These are phyloP conservation scores for Coprinellus aureogranulatus DNA, from an alignment of 768 basidiomycete species.

Conservation along the genomic window DNA sequence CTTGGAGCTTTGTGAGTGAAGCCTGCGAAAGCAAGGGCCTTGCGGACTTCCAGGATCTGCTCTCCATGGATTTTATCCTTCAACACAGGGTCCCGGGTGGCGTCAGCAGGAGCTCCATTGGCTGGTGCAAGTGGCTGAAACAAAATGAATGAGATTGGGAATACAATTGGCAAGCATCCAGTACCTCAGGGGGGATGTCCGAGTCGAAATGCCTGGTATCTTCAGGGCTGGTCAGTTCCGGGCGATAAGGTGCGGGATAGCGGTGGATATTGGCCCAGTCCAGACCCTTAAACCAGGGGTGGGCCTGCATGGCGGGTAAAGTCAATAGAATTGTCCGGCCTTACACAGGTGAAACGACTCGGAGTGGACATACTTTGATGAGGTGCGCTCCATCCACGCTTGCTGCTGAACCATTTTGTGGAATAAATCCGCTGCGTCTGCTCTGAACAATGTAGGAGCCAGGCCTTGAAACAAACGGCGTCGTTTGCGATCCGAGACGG, in stretches of 20 bases:
- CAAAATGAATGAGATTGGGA: slow-evolving; percentile 18
- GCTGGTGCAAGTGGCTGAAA: slow-evolving; percentile 85
- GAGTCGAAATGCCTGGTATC: slow-evolving; percentile 96
- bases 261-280: slow-evolving; percentile 87
- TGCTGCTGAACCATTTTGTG: slow-evolving; percentile 42
- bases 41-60: slow-evolving; percentile 85
- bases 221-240: slow-evolving; percentile 74
- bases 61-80: slow-evolving; percentile 82
- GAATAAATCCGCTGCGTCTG: slow-evolving; percentile 71
- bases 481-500: slow-evolving; percentile 76
- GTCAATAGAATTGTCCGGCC: slow-evolving; percentile 2
- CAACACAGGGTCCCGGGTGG: slow-evolving; percentile 86
- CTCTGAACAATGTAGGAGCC: slow-evolving; percentile 75
- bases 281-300: slow-evolving; percentile 88
- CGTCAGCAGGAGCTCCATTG: slow-evolving; percentile 79
- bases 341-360: background rate
- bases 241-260: slow-evolving; percentile 84
- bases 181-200: slow-evolving; percentile 88
- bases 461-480: slow-evolving; percentile 67
- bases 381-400: slow-evolving; percentile 82
- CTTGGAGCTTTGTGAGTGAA: slow-evolving; percentile 90
- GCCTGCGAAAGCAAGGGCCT: slow-evolving; percentile 86
- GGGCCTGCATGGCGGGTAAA: slow-evolving; percentile 47
- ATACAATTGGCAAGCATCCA: slow-evolving; percentile 25
- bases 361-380: slow-evolving; percentile 64